Conservation (phyloP, 441 rosid genomes). For the Hypseocharis bilobata region DNA sequence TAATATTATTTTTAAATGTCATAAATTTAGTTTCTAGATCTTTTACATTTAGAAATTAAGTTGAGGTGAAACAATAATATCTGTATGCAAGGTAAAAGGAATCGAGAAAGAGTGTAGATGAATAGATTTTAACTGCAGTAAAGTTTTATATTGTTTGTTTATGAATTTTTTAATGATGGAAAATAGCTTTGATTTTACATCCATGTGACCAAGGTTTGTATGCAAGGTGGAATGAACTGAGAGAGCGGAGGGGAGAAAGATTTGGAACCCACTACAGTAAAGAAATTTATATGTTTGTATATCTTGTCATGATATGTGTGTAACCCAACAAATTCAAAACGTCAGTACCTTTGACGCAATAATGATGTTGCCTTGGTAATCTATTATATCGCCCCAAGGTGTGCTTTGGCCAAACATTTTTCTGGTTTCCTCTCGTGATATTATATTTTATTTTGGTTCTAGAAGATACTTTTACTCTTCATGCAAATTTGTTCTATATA, state of each 20-base stretch:
- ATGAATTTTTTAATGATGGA: neutral
- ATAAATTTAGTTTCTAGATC: neutral
- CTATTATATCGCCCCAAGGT: neutral
- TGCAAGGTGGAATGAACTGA: neutral
- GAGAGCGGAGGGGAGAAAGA: neutral
- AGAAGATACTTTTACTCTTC: too few relatives aligned
- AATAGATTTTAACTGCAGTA: neutral
- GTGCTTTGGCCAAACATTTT: neutral
- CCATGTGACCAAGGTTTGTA: neutral
- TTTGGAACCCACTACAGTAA: neutral
- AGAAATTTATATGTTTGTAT: neutral
- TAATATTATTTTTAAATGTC: neutral
- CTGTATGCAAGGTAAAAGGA: neutral
- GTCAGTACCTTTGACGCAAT: neutral
- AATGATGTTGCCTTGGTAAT: neutral
- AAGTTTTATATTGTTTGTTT: neutral
- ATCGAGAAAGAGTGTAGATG: neutral
- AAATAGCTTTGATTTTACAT: neutral
- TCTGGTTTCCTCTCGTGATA: too few relatives aligned
- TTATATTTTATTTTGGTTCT: too few relatives aligned
- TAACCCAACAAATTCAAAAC: neutral
- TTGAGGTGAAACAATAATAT: neutral
- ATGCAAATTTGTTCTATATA: neutral
- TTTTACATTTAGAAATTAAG: neutral
- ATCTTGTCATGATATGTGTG: neutral